Evolutionary conservation across 2,329 filamentous ascomycete species (phyloP).

Genomic region (Zymoseptoria crescenta): DNA sequence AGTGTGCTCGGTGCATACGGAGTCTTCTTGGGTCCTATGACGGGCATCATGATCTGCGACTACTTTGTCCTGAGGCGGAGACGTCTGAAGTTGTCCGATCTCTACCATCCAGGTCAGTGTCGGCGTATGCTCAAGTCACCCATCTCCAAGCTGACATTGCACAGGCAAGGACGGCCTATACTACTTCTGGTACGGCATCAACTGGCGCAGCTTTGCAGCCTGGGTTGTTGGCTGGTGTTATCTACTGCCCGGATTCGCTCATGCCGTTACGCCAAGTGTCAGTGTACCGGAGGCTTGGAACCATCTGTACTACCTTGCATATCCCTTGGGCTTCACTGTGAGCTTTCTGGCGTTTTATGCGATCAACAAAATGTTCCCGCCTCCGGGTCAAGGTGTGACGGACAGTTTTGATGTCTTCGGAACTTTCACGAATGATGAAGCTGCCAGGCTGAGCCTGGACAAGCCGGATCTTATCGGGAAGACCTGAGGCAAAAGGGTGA

Average conservation of each 20-base stretch:
- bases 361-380: conserved; percentile 29
- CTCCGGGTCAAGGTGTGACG: conserved; percentile 24
- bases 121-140: no score
- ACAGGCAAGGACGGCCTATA: conserved; percentile 31
- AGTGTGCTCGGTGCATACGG: conserved; percentile 39
- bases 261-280: conserved; percentile 34
- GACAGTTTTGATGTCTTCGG: conserved; percentile 31
- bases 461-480: conserved; percentile 7
- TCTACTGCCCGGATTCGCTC: conserved; percentile 35
- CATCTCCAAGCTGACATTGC: no score
- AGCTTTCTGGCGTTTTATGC: conserved; percentile 30
- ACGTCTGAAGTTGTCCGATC: conserved; percentile 37
- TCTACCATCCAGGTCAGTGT: conserved; percentile 31
- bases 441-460: conserved; percentile 16
- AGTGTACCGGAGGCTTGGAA: conserved; percentile 32
- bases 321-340: conserved; percentile 34
- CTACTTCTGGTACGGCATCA: conserved; percentile 38
- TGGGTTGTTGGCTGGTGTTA: conserved; percentile 32
- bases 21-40: conserved; percentile 41
- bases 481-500: no score
- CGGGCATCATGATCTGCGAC: conserved; percentile 35
- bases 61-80: conserved; percentile 38
- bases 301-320: conserved; percentile 37
- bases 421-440: conserved; percentile 27
- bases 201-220: conserved; percentile 37